Percentiles rank a stretch among this genome's conserved stretches.
These are phyloP conservation scores for Trichodelitschia bisporula DNA, from an alignment of 495 filamentous ascomycete genomes.

Conservation along the genomic window DNA sequence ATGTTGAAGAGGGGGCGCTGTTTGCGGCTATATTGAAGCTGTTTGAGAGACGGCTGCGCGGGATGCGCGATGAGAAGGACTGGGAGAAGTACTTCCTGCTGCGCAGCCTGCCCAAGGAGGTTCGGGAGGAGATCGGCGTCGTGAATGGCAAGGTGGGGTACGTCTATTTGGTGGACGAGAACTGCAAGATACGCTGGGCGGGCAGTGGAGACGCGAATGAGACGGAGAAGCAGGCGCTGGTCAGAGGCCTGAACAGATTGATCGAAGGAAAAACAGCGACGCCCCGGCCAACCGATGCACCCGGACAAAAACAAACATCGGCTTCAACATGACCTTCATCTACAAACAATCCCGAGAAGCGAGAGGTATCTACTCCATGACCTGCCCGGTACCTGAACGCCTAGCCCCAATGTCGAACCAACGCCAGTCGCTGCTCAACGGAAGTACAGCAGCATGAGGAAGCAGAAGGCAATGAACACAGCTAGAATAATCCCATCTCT, in stretches of 20 bases:
- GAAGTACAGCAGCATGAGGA: constrained; percentile 67
- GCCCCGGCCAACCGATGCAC: too few species aligned
- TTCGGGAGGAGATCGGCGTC: constrained; percentile 56
- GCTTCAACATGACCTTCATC: too few species aligned
- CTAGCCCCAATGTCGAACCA: not conserved
- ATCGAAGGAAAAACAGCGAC: too few species aligned
- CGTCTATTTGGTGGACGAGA: constrained; percentile 69
- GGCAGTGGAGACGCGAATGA: constrained; percentile 53
- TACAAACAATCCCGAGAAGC: too few species aligned
- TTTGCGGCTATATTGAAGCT: constrained; percentile 49
- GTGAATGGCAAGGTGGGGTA: constrained; percentile 82
- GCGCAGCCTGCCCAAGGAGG: constrained; percentile 44
- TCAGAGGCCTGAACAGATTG: constrained; percentile 28
- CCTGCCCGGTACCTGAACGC: too few species aligned
- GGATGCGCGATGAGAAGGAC: constrained; percentile 33
- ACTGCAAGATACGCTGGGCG: constrained; percentile 85
- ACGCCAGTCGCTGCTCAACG: constrained; percentile 19
- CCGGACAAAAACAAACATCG: too few species aligned
- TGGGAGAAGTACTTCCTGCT: constrained; percentile 61
- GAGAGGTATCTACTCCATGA: too few species aligned
- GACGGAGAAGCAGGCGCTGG: constrained; percentile 45
- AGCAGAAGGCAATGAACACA: constrained; percentile 72
- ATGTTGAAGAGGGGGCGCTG: constrained; percentile 56
- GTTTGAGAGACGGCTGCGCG: constrained; percentile 38
- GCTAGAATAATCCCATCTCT: constrained; percentile 88